These are phyloP conservation scores for Pythium diclinum DNA, from an alignment of 352 stramenopile genomes.

Conservation along the genomic window DNA sequence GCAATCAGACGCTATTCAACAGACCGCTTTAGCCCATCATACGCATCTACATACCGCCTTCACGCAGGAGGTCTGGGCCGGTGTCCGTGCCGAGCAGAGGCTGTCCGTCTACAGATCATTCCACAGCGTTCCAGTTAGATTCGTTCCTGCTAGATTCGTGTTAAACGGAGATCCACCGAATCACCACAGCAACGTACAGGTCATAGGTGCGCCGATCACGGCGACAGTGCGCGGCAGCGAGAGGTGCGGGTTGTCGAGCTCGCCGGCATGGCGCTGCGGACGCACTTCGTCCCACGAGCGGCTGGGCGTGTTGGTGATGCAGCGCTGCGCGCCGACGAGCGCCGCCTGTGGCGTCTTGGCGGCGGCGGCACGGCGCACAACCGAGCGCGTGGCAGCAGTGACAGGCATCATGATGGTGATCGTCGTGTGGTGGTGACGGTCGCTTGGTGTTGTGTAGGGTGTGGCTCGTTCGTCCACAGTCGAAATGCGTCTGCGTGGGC, in stretches of 20 bases:
- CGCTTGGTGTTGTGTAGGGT: background rate
- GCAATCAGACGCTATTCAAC: background rate
- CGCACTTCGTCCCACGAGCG: slow-evolving; percentile 63
- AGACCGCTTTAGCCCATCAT: background rate
- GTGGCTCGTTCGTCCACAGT: slow-evolving; percentile 19
- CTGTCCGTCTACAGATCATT: slow-evolving; percentile 60
- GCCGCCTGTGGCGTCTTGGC: slow-evolving; percentile 5
- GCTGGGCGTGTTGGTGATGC: slow-evolving; percentile 48
- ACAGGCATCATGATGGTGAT: slow-evolving; percentile 10
- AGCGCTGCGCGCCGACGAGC: slow-evolving; percentile 26
- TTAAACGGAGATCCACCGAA: background rate
- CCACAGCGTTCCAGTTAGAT: no score
- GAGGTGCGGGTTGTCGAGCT: slow-evolving; percentile 53
- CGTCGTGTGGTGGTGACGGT: slow-evolving; percentile 1
- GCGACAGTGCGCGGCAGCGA: slow-evolving; percentile 63
- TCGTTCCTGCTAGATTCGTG: no score
- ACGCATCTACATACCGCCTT: slow-evolving; percentile 35
- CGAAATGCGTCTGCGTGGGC: background rate
- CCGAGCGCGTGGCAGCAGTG: slow-evolving; percentile 4
- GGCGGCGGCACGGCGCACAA: slow-evolving; percentile 3
- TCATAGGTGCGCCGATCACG: slow-evolving; percentile 87
- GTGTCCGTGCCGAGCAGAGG: slow-evolving; percentile 75
- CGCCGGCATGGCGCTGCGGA: slow-evolving; percentile 53
- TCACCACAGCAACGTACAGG: slow-evolving; percentile 39
- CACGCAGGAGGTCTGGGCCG: slow-evolving; percentile 69